Evolutionary conservation across 23 red algal genomes (phyloP), one percentile per base, ranked within the genome.

Genomic region (Gracilaria gracilis): DNA sequence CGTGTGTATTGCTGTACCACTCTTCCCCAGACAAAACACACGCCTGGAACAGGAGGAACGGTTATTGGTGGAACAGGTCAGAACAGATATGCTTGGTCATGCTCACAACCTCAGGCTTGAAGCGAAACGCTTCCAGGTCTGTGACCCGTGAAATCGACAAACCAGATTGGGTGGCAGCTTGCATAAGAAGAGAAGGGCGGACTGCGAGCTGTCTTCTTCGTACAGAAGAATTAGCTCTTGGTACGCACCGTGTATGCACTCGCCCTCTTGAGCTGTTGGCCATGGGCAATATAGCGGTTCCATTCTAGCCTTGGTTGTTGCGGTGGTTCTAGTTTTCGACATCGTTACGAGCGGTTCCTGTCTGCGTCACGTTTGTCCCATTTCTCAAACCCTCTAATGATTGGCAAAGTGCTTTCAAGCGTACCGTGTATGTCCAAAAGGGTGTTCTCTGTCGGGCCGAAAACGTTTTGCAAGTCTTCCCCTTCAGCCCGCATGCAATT

Each of bases 301-400:
- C 42, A 77, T 51, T 51, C 28, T 33, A 77, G 46, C 72, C 39
- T 28, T 37, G 40, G 40, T 51, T 27, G 72, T 50, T 23, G 31
- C 72, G 1, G 31, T 25, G 42, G 0, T 19, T 77, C 3, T 42
- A 64, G 72, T 50, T 77, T 34, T 77, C 72, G 50, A 77, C 46
- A 16, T 51, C 40, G 31, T 46, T 48, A 31, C 20, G 31, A 23
- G 46, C 27, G 38, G 9, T 77, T 77, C 72, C 72, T 42, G 64
- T 69, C 64, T 11, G 33, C 64, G 64, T 69, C 37, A 69, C 33
- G 33, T 69, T 32, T 69, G 64, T 69, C 64, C 64, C 64, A 36
- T 69, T n/a, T n/a, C 16, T 69, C 32, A 69, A 69, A 69, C 64
- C 64, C 64, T 77, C 40, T 77, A 35, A 77, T 77, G 72, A 29